Conservation (phyloP, 208 protist genomes). For the Borovskyia barvae region DNA sequence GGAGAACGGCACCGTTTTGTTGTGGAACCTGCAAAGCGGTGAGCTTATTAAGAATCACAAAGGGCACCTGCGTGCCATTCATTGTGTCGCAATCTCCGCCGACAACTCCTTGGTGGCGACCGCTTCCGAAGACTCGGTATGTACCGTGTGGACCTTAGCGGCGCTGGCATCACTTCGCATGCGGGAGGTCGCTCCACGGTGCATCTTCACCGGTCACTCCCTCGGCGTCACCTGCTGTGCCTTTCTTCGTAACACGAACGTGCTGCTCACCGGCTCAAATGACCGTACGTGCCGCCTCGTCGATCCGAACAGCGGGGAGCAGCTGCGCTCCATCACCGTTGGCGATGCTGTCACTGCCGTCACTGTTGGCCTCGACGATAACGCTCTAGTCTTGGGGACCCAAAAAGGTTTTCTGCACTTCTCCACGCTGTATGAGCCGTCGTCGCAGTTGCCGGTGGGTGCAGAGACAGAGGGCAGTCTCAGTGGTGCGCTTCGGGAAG, state of each 20-base stretch:
- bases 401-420: conserved; percentile 64
- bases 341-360: conserved; percentile 58
- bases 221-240: conserved; percentile 56
- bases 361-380: conserved; percentile 37
- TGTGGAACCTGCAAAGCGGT: conserved; percentile 72
- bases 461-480: neutral
- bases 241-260: conserved; percentile 45
- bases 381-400: conserved; percentile 50
- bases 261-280: conserved; percentile 63
- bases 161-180: conserved; percentile 29
- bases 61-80: conserved; percentile 56
- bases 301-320: conserved; percentile 44
- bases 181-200: conserved; percentile 24
- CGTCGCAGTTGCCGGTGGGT: neutral
- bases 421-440: conserved; percentile 11
- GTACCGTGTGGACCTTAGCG: conserved; percentile 67
- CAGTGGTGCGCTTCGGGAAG: conserved; percentile 5
- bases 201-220: conserved; percentile 71
- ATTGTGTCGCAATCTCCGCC: conserved; percentile 48
- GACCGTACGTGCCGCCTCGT: conserved; percentile 78
- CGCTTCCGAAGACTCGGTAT: conserved; percentile 71
- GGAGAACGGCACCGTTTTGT: conserved; percentile 50
- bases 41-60: conserved; percentile 65
- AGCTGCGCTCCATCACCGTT: conserved; percentile 50
- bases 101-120: conserved; percentile 67